Evolutionary conservation across 1,139 yeast species (phyloP), one percentile per base, ranked within the genome.

Genomic region (Magnusiomyces magnusii): DNA sequence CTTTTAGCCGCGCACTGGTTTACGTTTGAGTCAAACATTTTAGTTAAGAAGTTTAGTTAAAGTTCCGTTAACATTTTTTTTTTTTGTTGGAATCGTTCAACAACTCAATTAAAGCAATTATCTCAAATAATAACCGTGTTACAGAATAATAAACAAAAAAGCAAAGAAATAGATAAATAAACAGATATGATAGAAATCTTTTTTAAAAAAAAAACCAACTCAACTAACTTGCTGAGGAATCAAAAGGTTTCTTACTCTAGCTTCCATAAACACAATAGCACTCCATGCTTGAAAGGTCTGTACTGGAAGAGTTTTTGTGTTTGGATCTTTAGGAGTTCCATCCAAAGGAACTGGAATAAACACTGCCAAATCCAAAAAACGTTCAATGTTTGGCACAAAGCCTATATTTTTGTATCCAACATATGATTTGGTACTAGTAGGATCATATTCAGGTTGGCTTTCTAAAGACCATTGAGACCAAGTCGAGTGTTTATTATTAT

Each of bases 251-350:
- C 54, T 21, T n/a, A 24, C 28, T 15, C 49, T 44, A 10, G 50
- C 54, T 27, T 58, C 60, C 61, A 60, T 60, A 31, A 58, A 54
- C 13, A 58, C 24, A 7, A 59, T 55, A 1, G 58, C 51, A 34
- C 58, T 55, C 60, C 61, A 58, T 1, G 58, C 58, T 39, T 57
- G 39, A 47, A 57, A 58, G 1, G 61, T 50, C 10, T 53, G 53
- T 3, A 58, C 34, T 1, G 61, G 58, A 21, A 58, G 27, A n/a
- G 50, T 41, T 21, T 31, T 21, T 17, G 55, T 28, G 3, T 10
- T 13, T 24, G 51, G 51, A 31, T 53, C 55, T 17, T 9, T 19
- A 9, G 39, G 28, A 10, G 55, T 23, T 3, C 36, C 28, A 17
- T 53, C 55, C 27, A 53, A 27, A 31, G 55, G 55, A 2, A 53